Base-by-base conservation (phyloP, 768 basidiomycete species). In the Kwoniella sp. region DNA sequence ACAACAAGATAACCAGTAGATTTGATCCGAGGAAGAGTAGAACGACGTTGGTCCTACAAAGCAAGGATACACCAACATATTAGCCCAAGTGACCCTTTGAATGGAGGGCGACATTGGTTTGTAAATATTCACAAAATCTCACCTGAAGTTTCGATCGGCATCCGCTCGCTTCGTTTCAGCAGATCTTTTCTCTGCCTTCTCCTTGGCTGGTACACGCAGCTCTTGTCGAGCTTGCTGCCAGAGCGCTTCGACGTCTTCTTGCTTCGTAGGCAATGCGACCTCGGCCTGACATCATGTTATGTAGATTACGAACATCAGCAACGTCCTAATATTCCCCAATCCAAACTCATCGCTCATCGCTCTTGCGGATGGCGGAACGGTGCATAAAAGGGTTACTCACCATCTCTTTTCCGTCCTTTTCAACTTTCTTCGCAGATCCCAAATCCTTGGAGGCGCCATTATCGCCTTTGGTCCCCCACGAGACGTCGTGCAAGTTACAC, bases 111-210 rank as follows among this genome's bases (percentile, higher is more conserved):
- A n/a, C n/a, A n/a, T n/a, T n/a, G n/a, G n/a, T n/a, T n/a, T n/a
- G n/a, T n/a, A n/a, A n/a, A 33, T 33, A 33, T 13, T 33, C 33
- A 6, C 7, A 33, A 6, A 33, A 17, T 52, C 67, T 60, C 21
- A 68, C 63, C 75, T 51, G 73, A 77, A 79, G 33, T 70, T 79
- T 21, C 76, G 67, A 49, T 79, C 74, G 36, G 71, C 61, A 80
- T 95, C 92, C 22, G 88, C 85, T 74, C 92, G 89, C 83, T 93
- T 94, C 44, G 91, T 92, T 36, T 88, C 88, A 19, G 91, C 87
- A 74, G 90, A 88, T 53, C 91, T 87, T 74, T 90, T 88, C 80
- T 92, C 86, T 79, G 88, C 89, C 80, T 86, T 84, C 64, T 88
- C 85, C n/a, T 86, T 83, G 44, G 86, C 84, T 71, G 86, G 89